Evolutionary conservation across 352 stramenopile species (phyloP).

Genomic region (Phytophthora nicotianae): DNA sequence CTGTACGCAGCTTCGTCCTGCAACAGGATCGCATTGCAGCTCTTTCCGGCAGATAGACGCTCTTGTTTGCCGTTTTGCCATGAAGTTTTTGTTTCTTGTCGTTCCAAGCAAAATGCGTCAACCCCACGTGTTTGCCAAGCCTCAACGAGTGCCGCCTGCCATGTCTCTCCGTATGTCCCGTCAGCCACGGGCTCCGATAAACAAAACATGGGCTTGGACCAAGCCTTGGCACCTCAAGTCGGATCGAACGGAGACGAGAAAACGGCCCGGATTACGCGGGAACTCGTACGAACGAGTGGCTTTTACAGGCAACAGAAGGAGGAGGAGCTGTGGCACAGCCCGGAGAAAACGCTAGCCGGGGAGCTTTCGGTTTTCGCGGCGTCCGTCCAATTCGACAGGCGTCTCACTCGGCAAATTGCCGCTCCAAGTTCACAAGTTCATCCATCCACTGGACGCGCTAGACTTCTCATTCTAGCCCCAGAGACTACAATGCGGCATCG

Average conservation of each 20-base stretch:
- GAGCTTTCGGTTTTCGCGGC: background rate
- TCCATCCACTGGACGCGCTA: conserved; percentile 31
- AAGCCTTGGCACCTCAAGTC: conserved; percentile 15
- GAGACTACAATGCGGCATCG: conserved; percentile 11
- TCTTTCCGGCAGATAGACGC: conserved; percentile 6
- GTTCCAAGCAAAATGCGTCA: background rate
- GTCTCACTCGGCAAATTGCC: conserved; percentile 35
- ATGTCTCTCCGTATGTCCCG: conserved; percentile 18
- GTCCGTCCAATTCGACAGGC: background rate
- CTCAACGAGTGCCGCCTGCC: conserved; percentile 13
- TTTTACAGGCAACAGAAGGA: conserved; percentile 2
- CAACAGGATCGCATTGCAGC: background rate
- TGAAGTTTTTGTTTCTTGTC: no score
- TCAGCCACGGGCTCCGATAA: background rate
- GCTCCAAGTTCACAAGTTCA: conserved; percentile 37
- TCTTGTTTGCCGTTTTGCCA: conserved; percentile 7
- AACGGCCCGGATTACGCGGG: conserved; percentile 12
- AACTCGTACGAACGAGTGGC: conserved; percentile 15
- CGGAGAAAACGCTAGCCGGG: background rate
- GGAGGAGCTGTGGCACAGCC: background rate
- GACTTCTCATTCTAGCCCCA: background rate
- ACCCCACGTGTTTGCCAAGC: conserved; percentile 18
- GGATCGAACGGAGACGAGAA: conserved; percentile 9
- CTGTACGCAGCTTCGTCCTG: background rate
- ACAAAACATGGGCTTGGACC: conserved; percentile 6